Conservation (phyloP, 495 filamentous ascomycete genomes). For the Neurospora sp. region DNA sequence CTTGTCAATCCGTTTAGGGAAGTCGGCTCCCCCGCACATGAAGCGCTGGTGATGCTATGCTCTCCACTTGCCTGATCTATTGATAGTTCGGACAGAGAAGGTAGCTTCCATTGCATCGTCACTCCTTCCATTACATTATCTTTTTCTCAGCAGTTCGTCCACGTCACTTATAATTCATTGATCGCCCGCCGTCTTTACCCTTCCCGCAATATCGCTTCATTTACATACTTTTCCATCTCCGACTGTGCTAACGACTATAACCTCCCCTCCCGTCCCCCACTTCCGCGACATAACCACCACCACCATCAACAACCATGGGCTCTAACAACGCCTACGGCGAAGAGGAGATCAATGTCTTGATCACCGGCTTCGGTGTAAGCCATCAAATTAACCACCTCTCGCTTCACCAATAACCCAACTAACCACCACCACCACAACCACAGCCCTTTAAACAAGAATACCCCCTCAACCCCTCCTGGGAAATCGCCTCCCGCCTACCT, state of each 20-base stretch:
- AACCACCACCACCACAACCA: not conserved
- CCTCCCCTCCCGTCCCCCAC: not conserved
- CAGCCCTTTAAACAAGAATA: slow-evolving; percentile 58
- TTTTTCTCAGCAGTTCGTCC: not conserved
- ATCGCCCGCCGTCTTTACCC: not conserved
- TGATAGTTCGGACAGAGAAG: not conserved
- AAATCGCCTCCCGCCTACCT: slow-evolving; percentile 48
- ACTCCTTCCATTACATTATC: not conserved
- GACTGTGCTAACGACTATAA: not conserved
- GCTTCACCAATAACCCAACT: not conserved
- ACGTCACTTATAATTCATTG: not conserved
- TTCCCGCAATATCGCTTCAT: not conserved
- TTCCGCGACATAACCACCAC: not conserved
- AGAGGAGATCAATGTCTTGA: slow-evolving; percentile 53
- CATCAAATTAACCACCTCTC: not conserved
- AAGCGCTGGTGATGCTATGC: not conserved
- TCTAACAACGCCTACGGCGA: slow-evolving; percentile 21
- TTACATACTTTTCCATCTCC: not conserved
- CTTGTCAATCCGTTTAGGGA: not conserved
- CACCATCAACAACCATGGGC: slow-evolving; percentile 21
- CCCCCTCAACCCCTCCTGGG: slow-evolving; percentile 61
- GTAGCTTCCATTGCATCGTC: not conserved
- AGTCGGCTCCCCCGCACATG: not conserved
- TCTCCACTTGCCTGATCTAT: not conserved
- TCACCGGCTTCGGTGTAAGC: slow-evolving; percentile 67